Conservation (phyloP, 768 basidiomycete genomes). For the Cyclocybe cylindracea region DNA sequence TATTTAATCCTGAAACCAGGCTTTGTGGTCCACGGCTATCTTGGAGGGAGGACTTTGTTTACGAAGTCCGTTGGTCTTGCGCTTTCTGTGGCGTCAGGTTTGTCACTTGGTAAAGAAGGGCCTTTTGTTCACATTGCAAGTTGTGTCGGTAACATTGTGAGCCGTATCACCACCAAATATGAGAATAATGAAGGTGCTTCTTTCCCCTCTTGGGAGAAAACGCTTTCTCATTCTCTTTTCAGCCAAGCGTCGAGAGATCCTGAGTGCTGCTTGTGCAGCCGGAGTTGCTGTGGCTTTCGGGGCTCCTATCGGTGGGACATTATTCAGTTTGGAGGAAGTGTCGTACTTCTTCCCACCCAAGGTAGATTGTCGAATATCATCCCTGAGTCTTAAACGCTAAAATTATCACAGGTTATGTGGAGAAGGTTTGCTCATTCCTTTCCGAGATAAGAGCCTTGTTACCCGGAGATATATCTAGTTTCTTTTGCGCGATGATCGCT, state of each 20-base stretch:
- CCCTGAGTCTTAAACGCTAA: conserved; percentile 2
- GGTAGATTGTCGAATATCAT: conserved; percentile 33
- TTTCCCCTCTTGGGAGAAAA: background rate
- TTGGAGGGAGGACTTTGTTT: conserved; percentile 86
- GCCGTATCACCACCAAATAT: conserved; percentile 84
- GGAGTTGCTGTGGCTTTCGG: conserved; percentile 98
- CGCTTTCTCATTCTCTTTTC: background rate
- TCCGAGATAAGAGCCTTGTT: conserved; percentile 27
- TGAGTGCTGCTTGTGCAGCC: conserved; percentile 95
- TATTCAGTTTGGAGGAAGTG: conserved; percentile 95
- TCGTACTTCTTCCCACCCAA: conserved; percentile 97
- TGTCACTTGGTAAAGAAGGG: conserved; percentile 75
- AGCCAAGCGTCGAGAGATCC: conserved; percentile 93
- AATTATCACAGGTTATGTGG: conserved; percentile 77
- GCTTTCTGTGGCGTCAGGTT: conserved; percentile 88
- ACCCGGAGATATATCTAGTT: conserved; percentile 48
- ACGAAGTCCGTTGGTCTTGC: conserved; percentile 90
- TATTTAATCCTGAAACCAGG: conserved; percentile 42
- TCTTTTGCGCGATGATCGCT: conserved; percentile 98
- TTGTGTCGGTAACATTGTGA: conserved; percentile 92
- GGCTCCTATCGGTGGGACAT: conserved; percentile 90
- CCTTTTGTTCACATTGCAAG: conserved; percentile 90
- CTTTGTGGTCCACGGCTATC: conserved; percentile 96
- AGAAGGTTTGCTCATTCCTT: conserved; percentile 59
- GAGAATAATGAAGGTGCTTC: conserved; percentile 88